Base-by-base conservation (phyloP, 2,329 filamentous ascomycete species). In the Graphilbum sp. region DNA sequence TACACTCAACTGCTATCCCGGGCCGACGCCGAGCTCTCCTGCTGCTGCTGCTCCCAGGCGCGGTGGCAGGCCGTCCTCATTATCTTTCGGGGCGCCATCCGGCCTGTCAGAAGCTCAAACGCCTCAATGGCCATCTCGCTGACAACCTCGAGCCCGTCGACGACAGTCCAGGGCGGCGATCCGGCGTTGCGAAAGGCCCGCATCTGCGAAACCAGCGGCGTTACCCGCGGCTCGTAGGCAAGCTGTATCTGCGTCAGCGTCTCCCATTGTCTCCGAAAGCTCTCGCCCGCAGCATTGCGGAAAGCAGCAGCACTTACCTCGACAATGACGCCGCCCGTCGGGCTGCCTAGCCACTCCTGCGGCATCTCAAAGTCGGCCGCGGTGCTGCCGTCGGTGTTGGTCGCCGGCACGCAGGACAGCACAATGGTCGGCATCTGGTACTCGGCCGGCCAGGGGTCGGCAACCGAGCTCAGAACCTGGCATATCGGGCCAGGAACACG, bases 121-220 rank as follows among this genome's bases (percentile, higher is more conserved):
- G 82, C 77, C 24, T 79, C 79, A 52, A 79, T 79, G 1, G 76
- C 79, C 61, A 84, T 80, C 53, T 85, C 80, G 5, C 74, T 70
- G 15, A 85, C 62, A 32, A 83, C 71, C 46, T 83, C 78, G 9
- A 85, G 58, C 0, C 79, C 79, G 49, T 84, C 77, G 35, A 84
- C 69, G 32, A 81, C 64, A 0, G 79, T 72, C 79, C 79, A 86
- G 25, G 76, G 61, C 42, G 67, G 62, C 36, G 68, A 60, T 34
- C 67, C 60, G 47, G 67, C 55, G 45, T 67, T 60, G 9, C 55
- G 51, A 20, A 61, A 53, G 19, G 50, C 54, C 29, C 72, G 69
- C 49, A 84, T 72, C 49, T 85, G 79, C 24, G 66, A 62, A 23
- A 83, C 65, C 0, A 86, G 59, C 0, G 78, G 76, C 0, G 79